Evolutionary conservation across 176 grass and related monocot genomes (phyloP), one percentile per base, ranked within the genome.

Genomic region (Guadua angustifolia): DNA sequence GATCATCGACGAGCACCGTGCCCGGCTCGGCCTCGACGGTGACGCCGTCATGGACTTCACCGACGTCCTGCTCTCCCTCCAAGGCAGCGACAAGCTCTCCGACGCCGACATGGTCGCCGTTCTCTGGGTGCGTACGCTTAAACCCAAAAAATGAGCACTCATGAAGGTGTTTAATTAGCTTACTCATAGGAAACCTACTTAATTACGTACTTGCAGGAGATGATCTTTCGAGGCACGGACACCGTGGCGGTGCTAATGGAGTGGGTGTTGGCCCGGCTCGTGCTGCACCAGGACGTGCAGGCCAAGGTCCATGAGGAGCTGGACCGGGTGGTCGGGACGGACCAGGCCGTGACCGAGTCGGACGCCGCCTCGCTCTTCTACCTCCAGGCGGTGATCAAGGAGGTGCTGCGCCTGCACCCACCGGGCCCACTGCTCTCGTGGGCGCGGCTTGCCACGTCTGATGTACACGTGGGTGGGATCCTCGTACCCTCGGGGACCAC

Each of bases 201-300:
- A 6, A 62, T 64, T 39, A 4, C 7, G 16, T n/a, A 1, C 18
- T 56, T 18, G 78, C 79, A 97, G 94, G 94, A 97, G 79, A 97
- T 97, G 94, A 86, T 97, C 86, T 97, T 97, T 79, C 86, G 91
- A 32, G 94, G 94, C 65, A 94, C 94, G 66, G 94, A 97, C 84
- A 94, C 94, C 0, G 91, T 97, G 74, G 94, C 94, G 1, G 91
- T 97, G 3, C 65, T 92, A 66, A 89, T 97, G 3, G 94, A 97
- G 71, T 97, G 94, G 94, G 85, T 94, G 65, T 66, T 94, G 44
- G 91, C 91, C 3, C 82, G 91, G 0, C 65, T 92, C 0, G 85
- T 90, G 74, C 32, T 92, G 78, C 89, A 94, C 82, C 77, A 66
- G 71, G 91, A 85, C 74, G 91, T 94, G 64, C 94, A 94, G 75